Base-by-base conservation (phyloP, 768 basidiomycete genomes). In the Boletus rubropictus region DNA sequence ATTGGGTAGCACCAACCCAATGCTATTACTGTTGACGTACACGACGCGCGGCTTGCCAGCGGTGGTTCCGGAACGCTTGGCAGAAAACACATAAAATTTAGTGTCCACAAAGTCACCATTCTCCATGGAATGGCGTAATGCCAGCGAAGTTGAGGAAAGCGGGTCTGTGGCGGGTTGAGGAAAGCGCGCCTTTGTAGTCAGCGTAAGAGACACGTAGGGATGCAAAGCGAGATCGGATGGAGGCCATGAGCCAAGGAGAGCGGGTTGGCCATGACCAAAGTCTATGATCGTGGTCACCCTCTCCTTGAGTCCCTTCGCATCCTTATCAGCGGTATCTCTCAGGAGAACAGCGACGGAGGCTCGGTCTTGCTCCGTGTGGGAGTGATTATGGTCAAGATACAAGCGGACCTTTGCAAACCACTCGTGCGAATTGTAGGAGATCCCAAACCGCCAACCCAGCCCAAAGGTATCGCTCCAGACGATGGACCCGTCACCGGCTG, bases 381-480 rank as follows among this genome's bases (percentile, higher is more conserved):
- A 45, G 33, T 48, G 49, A n/a, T 55, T 59, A 12, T 63, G 63
- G n/a, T 65, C 61, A n/a, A 63, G 61, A 35, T 58, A 47, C 21
- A 65, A 5, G 25, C 50, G 49, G 39, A 65, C 45, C 39, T 48
- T 60, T 28, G 58, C 37, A 39, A 63, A 61, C 58, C 63, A 60
- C 29, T 40, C 60, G 24, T 38, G 15, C 0, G 22, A 28, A 5
- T 46, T 54, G 58, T 47, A 52, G 1, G 64, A 34, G 20, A 63
- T 43, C 5, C 62, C 62, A 5, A 63, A 43, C 3, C 62, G 64
- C 64, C 61, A 63, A 3, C 62, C 62, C 7, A 63, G 6, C 0
- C 62, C 62, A 38, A 63, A 66, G 12, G 36, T 37, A n/a, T 59
- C 56, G 49, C 59, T 54, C 62, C 64, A 63, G 32, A 53, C 42